Conservation (phyloP, 768 basidiomycete species). For the Lyophyllum decastes region DNA sequence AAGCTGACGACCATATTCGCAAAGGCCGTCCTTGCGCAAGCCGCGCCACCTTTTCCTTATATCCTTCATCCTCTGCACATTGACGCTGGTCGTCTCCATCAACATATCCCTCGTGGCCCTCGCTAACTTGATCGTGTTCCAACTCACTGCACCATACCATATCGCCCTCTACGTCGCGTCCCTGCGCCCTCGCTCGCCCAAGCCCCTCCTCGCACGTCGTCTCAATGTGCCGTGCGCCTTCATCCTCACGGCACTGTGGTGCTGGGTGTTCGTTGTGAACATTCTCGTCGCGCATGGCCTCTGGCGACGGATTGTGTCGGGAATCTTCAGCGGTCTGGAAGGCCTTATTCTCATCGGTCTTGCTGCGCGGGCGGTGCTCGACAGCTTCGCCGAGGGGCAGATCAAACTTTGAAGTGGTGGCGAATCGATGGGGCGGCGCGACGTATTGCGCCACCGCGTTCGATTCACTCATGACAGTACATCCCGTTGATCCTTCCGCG, state of each 20-base stretch:
- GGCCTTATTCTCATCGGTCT: not conserved
- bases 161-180: slow-evolving; percentile 4
- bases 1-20: not conserved
- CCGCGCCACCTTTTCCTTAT: not conserved
- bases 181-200: not conserved
- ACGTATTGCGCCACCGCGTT: no score
- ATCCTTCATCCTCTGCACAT: slow-evolving; percentile 1
- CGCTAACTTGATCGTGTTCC: slow-evolving; percentile 1
- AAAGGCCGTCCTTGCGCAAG: not conserved
- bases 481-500: no score
- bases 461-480: no score
- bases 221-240: not conserved
- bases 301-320: not conserved
- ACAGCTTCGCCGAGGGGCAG: not conserved
- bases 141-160: slow-evolving; percentile 5
- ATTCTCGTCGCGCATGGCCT: not conserved
- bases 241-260: slow-evolving; percentile 2
- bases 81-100: not conserved
- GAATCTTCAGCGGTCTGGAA: slow-evolving; percentile 2
- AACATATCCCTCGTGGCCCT: not conserved
- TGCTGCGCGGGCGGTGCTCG: not conserved
- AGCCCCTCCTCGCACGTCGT: not conserved
- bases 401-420: not conserved
- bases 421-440: no score
- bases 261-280: not conserved